These are phyloP conservation scores for Bathelium albidoporum DNA, from an alignment of 495 filamentous ascomycete species.

Conservation along the genomic window DNA sequence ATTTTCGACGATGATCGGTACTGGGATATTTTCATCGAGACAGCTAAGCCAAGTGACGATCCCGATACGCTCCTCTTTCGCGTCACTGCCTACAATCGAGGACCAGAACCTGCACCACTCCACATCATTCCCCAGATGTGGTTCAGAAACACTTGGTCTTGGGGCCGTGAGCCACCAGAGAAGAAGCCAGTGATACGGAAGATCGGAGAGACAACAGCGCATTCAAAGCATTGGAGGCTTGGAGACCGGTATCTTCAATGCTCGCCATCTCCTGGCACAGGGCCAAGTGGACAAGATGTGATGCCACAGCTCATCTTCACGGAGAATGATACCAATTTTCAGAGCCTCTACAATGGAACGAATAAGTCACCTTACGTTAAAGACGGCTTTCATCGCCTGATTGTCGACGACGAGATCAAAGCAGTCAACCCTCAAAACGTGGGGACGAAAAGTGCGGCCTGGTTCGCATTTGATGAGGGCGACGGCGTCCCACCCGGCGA, in stretches of 20 bases:
- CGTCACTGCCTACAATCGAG: constrained; percentile 91
- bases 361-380: constrained; percentile 83
- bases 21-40: constrained; percentile 96
- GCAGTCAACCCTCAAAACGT: constrained; percentile 69
- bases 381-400: constrained; percentile 84
- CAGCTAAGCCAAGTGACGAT: constrained; percentile 81
- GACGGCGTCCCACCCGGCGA: constrained; percentile 79
- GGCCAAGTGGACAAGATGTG: constrained; percentile 66
- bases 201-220: constrained; percentile 52
- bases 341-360: constrained; percentile 56
- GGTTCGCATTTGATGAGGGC: constrained; percentile 84
- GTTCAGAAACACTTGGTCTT: constrained; percentile 96
- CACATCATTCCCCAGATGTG: constrained; percentile 93
- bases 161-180: constrained; percentile 62
- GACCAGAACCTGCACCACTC: constrained; percentile 76
- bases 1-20: constrained; percentile 85
- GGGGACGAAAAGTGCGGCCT: constrained; percentile 84
- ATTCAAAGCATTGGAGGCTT: constrained; percentile 63
- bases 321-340: constrained; percentile 86
- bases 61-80: constrained; percentile 88
- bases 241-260: constrained; percentile 77
- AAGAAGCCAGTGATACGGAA: constrained; percentile 67
- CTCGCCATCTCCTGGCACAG: constrained; percentile 80
- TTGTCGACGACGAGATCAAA: constrained; percentile 68
- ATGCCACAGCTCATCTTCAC: constrained; percentile 79